These are phyloP conservation scores for Sporothrix curviconia DNA, from an alignment of 2,329 filamentous ascomycete genomes.

Conservation along the genomic window DNA sequence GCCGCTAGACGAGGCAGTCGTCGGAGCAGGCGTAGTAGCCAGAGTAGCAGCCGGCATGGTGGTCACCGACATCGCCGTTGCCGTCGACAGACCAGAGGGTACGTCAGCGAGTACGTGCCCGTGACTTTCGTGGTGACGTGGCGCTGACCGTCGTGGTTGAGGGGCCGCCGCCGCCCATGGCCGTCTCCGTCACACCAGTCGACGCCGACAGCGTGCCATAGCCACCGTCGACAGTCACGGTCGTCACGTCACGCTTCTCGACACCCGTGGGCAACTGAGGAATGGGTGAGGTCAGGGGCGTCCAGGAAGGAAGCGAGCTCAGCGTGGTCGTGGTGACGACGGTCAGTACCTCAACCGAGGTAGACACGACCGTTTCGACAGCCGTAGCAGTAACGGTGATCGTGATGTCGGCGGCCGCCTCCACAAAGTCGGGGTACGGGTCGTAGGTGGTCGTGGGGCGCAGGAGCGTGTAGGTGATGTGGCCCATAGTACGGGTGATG, in stretches of 20 bases:
- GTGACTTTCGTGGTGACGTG: neutral
- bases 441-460: neutral
- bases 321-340: neutral
- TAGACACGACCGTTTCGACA: neutral
- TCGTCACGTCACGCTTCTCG: neutral
- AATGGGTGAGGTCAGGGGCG: neutral
- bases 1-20: neutral
- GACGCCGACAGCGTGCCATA: conserved; percentile 2
- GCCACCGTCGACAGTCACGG: conserved; percentile 7
- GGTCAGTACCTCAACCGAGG: neutral
- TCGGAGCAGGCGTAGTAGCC: no score
- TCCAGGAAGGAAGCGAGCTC: neutral
- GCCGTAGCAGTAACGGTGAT: neutral
- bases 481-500: neutral
- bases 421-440: no score
- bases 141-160: neutral
- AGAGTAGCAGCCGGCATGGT: no score
- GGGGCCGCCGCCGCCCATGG: no score
- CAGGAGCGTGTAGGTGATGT: neutral
- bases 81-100: no score
- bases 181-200: neutral
- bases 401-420: no score
- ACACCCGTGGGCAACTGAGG: neutral
- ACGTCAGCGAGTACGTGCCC: neutral
- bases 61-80: neutral